Conservation (phyloP, 257 asterid species). For the Sherardia arvensis region DNA sequence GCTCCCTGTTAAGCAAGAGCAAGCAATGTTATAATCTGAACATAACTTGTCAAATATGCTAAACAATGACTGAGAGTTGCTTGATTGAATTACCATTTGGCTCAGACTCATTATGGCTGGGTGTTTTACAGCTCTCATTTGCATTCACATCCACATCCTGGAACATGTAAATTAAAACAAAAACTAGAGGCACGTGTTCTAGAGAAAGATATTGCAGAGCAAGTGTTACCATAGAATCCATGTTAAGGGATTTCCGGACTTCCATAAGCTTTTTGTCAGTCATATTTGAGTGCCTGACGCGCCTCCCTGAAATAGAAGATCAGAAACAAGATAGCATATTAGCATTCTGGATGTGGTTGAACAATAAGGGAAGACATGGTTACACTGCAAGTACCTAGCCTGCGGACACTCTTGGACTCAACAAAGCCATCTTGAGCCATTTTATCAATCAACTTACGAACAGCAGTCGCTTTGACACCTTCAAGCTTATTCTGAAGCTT, state of each 20-base stretch:
- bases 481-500: conserved; percentile 74
- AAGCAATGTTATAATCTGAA: too few relatives aligned
- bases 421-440: conserved; percentile 78
- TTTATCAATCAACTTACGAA: conserved; percentile 71
- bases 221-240: conserved; percentile 49
- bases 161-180: conserved; percentile 9
- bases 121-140: conserved; percentile 2
- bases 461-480: conserved; percentile 47
- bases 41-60: too few relatives aligned
- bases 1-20: too few relatives aligned
- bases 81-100: not conserved
- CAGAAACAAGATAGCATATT: not conserved
- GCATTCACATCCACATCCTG: conserved; percentile 52
- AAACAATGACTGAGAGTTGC: too few relatives aligned
- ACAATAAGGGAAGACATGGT: not conserved
- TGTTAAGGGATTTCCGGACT: conserved; percentile 50
- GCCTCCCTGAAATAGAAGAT: conserved; percentile 59
- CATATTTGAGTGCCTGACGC: conserved; percentile 77
- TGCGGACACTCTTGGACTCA: conserved; percentile 64
- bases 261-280: conserved; percentile 55
- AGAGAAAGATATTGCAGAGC: not conserved
- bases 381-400: conserved; percentile 44
- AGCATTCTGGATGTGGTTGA: not conserved
- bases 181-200: not conserved
- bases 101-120: conserved; percentile 19